A percentile compares a stretch with the other conserved stretches of the same genome.
phyloP scores from a whole-genome alignment of 768 basidiomycete genomes.

The Nevesoporus exiguus region DNA sequence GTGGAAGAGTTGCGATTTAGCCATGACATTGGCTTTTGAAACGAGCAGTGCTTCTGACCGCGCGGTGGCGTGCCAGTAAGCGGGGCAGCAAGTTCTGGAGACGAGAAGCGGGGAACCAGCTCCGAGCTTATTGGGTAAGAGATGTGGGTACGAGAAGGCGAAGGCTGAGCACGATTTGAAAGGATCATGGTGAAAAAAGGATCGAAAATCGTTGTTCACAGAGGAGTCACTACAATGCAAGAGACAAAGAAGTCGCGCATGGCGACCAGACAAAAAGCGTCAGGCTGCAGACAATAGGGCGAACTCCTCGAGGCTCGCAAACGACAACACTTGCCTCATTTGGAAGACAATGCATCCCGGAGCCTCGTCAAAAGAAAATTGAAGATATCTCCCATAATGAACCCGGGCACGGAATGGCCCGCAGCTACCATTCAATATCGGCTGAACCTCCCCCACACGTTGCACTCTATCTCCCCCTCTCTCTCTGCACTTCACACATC shows the following conservation, averaged over 20 bases:
- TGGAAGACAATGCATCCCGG: slow-evolving; percentile 19
- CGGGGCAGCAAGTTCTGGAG: slow-evolving; percentile 22
- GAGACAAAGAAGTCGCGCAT: slow-evolving; percentile 10
- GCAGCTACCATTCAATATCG: slow-evolving; percentile 41
- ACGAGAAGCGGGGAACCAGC: slow-evolving; percentile 25
- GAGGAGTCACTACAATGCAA: slow-evolving; percentile 7
- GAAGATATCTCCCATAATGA: not conserved
- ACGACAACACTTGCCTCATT: slow-evolving; percentile 27
- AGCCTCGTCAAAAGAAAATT: no score
- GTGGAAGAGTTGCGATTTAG: slow-evolving; percentile 36
- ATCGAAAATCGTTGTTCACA: not conserved
- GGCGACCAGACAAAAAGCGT: slow-evolving; percentile 5
- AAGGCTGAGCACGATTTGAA: slow-evolving; percentile 21
- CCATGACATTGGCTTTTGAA: slow-evolving; percentile 44
- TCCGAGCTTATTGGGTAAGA: slow-evolving; percentile 18
- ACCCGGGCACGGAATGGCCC: not conserved
- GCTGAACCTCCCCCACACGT: slow-evolving; percentile 43
- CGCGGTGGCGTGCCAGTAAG: slow-evolving; percentile 30
- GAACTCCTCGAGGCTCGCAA: slow-evolving; percentile 1
- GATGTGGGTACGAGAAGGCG: slow-evolving; percentile 8
- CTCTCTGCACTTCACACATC: slow-evolving; percentile 62
- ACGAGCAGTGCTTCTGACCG: slow-evolving; percentile 35
- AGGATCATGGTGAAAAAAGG: slow-evolving; percentile 24
- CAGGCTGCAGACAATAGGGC: slow-evolving; percentile 18
- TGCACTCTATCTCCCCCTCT: slow-evolving; percentile 50